Evolutionary conservation across 179 eudicot genomes (phyloP).

Genomic region (Heliamphora pulchella): DNA sequence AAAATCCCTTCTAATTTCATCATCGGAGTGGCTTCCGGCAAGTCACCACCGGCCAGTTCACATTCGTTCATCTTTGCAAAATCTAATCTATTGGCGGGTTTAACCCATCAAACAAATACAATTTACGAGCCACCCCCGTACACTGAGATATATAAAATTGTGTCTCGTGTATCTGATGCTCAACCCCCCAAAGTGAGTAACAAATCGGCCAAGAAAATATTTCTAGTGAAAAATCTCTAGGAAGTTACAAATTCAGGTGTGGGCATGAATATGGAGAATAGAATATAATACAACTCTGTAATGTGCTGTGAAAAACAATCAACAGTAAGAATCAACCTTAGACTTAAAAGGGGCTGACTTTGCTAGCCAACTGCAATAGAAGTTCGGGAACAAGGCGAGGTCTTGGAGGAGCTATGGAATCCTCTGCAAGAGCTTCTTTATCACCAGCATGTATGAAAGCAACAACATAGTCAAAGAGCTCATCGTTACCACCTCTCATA

Average conservation of each 20-base stretch:
- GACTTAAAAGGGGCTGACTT: slow-evolving; percentile 70
- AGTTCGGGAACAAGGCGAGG: slow-evolving; percentile 72
- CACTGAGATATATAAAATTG: background rate
- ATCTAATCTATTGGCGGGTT: no score
- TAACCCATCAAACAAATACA: no score
- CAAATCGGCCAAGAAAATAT: background rate
- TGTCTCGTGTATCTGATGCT: background rate
- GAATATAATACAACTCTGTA: background rate
- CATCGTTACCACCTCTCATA: slow-evolving; percentile 84
- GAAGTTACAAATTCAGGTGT: background rate
- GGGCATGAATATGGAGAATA: background rate
- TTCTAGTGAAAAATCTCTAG: background rate
- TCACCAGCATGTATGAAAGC: slow-evolving; percentile 67
- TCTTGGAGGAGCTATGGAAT: slow-evolving; percentile 65
- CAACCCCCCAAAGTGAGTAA: background rate
- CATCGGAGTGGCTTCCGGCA: no score
- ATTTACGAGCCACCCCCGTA: no score
- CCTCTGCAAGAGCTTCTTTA: slow-evolving; percentile 72
- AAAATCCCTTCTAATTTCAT: no score
- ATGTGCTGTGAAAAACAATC: background rate
- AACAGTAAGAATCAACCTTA: background rate
- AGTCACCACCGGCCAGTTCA: no score
- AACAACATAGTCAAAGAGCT: slow-evolving; percentile 61
- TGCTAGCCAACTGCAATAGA: slow-evolving; percentile 61
- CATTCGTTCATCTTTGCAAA: no score